Evolutionary conservation across 768 basidiomycete species (phyloP), one percentile per base, ranked within the genome.

Genomic region (Rhodotorula graminis): DNA sequence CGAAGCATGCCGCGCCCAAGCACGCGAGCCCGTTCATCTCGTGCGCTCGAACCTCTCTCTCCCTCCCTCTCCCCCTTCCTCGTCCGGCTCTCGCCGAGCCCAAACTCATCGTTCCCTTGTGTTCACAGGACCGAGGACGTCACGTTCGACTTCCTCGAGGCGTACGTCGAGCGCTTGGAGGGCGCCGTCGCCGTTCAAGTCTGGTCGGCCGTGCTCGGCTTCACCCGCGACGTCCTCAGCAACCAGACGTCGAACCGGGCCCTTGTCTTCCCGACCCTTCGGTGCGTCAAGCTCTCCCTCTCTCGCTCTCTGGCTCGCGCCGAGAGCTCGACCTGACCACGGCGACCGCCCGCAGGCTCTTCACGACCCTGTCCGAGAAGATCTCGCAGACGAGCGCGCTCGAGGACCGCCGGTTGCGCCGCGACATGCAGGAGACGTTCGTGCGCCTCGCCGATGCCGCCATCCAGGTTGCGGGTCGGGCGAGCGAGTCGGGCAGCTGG

Each of bases 121-220:
- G 86, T 91, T 15, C 84, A 89, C 9, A 94, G 86, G 77, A 89
- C 92, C 9, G 91, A 92, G 78, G 89, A 86, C 70, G 87, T 89
- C 10, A 90, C 94, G 2, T 93, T 92, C 84, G 86, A 85, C 44
- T 98, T 97, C 80, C 83, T 98, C 59, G 93, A 97, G 78, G 87
- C 87, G 66, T 98, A 98, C 79, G 80, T 97, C 42, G 82, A 82
- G 27, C 86, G 88, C 18, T 81, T 98, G 55, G 96, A 98, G 80
- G 92, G 92, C 0, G 92, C 96, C 0, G 83, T 96, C 49, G 94
- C 92, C 7, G 84, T 93, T 19, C 96, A 98, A 82, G 90, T 97
- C 29, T 98, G 95, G 95, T 81, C 83, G 56, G 86, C 91, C 29
- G 89, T 88, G 77, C 83, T 91, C 73, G 86, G 88, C 61, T 83